phyloP scores from a whole-genome alignment of 208 protist species.

The Naegleria gruberi region DNA sequence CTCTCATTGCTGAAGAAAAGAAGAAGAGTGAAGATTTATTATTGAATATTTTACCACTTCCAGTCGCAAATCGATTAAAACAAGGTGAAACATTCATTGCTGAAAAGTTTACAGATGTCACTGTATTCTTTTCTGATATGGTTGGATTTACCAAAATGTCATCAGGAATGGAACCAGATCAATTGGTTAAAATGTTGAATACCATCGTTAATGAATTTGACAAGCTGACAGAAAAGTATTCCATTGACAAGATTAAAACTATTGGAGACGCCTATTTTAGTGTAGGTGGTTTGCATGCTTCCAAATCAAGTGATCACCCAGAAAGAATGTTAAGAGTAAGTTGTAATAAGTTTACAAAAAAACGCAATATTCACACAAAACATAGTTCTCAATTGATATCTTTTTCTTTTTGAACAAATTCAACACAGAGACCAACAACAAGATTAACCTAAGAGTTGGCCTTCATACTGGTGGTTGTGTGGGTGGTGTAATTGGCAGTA shows the following conservation, averaged over 20 bases:
- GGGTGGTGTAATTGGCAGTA: slow-evolving; percentile 15
- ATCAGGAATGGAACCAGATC: slow-evolving; percentile 23
- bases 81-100: slow-evolving; percentile 23
- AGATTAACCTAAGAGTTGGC: slow-evolving; percentile 12
- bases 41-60: not conserved
- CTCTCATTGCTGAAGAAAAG: not conserved
- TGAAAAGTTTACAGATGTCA: slow-evolving; percentile 26
- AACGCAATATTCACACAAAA: too few species aligned
- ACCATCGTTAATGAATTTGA: slow-evolving; percentile 16
- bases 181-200: not conserved
- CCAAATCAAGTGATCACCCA: not conserved
- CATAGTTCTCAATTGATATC: not conserved
- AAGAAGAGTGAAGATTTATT: not conserved
- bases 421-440: not conserved
- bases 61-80: slow-evolving; percentile 6
- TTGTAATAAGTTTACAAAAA: too few species aligned
- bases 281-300: slow-evolving; percentile 10
- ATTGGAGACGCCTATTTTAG: slow-evolving; percentile 28
- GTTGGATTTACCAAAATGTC: slow-evolving; percentile 41
- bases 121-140: slow-evolving; percentile 15
- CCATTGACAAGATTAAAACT: slow-evolving; percentile 29
- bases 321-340: not conserved
- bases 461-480: not conserved
- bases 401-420: not conserved
- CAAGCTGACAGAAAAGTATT: not conserved